phyloP scores from a whole-genome alignment of 257 asterid species.

The Plantago elongata region DNA sequence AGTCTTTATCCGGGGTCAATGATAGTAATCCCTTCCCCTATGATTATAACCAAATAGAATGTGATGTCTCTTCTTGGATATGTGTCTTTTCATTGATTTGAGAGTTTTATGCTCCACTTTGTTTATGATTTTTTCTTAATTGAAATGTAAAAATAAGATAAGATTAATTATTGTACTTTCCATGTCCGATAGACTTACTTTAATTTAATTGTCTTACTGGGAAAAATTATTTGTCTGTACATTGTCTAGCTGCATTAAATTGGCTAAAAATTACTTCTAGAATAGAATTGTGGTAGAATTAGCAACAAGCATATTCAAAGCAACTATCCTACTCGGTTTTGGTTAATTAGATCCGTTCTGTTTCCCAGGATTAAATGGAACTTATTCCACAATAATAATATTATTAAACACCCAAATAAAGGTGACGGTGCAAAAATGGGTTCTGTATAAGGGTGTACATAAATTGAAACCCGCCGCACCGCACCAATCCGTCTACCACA shows the following conservation, averaged over 20 bases:
- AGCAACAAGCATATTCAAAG: slow-evolving; percentile 22
- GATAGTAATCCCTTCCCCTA: too few species aligned
- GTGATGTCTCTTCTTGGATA: slow-evolving; percentile 37
- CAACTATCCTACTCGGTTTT: slow-evolving; percentile 1
- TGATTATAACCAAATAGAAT: too few species aligned
- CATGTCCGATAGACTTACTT: too few species aligned
- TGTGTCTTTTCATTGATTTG: slow-evolving; percentile 34
- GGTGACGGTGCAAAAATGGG: too few species aligned
- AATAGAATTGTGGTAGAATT: slow-evolving; percentile 8
- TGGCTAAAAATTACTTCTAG: not conserved
- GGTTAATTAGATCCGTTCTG: not conserved
- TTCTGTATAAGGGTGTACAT: too few species aligned
- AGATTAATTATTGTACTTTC: too few species aligned
- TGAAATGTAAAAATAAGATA: too few species aligned
- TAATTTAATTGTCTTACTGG: slow-evolving; percentile 1
- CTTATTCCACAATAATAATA: not conserved
- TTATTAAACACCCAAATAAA: too few species aligned
- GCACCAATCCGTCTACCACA: too few species aligned
- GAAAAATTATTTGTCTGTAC: slow-evolving; percentile 16
- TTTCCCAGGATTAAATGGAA: not conserved
- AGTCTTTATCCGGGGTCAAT: too few species aligned
- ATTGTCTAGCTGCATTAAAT: not conserved
- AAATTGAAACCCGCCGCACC: too few species aligned
- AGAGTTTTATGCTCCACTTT: slow-evolving; percentile 29
- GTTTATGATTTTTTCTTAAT: not conserved